Percentiles rank a stretch among this genome's conserved stretches.
Evolutionary conservation across 768 basidiomycete genomes (phyloP).

Genomic region (Leccinum barrowsii): DNA sequence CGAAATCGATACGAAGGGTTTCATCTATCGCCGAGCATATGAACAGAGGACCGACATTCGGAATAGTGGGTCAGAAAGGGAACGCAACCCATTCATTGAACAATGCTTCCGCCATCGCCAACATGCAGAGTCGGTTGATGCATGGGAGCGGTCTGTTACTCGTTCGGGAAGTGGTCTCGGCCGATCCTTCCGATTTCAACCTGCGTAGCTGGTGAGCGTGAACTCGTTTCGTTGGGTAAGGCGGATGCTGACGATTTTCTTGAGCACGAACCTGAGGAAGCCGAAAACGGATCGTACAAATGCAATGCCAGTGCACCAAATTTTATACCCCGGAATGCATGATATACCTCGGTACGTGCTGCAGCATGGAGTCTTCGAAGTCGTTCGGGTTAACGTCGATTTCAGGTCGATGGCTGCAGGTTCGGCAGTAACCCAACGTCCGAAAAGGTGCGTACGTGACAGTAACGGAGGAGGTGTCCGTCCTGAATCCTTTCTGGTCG

Average conservation of each 20-base stretch:
- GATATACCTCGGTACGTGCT: not conserved
- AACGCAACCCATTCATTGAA: slow-evolving; percentile 15
- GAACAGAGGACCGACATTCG: slow-evolving; percentile 1
- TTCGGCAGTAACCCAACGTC: not conserved
- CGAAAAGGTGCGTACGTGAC: slow-evolving; percentile 17
- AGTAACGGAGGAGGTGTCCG: not conserved
- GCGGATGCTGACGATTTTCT: not conserved
- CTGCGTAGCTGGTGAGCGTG: slow-evolving; percentile 12
- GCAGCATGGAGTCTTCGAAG: not conserved
- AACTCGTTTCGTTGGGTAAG: not conserved
- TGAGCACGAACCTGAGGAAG: slow-evolving; percentile 5
- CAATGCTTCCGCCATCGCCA: slow-evolving; percentile 5
- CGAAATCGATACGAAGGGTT: slow-evolving; percentile 4
- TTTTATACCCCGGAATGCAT: slow-evolving; percentile 3
- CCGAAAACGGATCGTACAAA: not conserved
- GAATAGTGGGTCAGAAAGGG: slow-evolving; percentile 15
- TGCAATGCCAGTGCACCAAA: not conserved
- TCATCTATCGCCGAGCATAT: slow-evolving; percentile 4
- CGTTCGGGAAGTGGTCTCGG: slow-evolving; percentile 14
- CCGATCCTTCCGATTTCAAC: slow-evolving; percentile 15
- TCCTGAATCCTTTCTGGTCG: not conserved
- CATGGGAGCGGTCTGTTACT: slow-evolving; percentile 6
- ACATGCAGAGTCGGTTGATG: slow-evolving; percentile 6
- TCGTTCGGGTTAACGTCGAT: not conserved
- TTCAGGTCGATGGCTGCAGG: not conserved